Conservation (phyloP, 331 rosid species). For the Quercus tomentella region DNA sequence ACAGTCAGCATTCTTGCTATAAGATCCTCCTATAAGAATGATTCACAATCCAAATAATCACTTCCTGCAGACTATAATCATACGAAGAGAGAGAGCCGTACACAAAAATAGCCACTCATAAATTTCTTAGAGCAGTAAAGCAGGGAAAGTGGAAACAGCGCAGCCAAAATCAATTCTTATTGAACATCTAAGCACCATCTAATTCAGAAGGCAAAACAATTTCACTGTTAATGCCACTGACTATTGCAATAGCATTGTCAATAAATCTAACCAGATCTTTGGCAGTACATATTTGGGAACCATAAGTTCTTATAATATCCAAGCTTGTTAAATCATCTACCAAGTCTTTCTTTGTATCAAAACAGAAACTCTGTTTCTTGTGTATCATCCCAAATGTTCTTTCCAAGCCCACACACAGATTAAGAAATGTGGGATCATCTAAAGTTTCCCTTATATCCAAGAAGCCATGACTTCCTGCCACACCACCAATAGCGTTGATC, state of each 20-base stretch:
- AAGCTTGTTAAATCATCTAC: constrained; percentile 31
- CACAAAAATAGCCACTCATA: neutral
- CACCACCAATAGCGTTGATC: constrained; percentile 46
- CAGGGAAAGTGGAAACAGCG: neutral
- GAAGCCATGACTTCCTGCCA: constrained; percentile 43
- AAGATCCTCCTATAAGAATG: neutral
- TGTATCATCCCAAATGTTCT: constrained; percentile 42
- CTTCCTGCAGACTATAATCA: neutral
- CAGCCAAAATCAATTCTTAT: neutral
- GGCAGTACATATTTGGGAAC: constrained; percentile 40
- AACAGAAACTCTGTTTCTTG: constrained; percentile 20
- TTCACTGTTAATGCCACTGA: constrained; percentile 1
- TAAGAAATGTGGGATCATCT: constrained; percentile 46
- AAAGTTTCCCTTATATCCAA: constrained; percentile 45
- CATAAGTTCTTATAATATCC: constrained; percentile 25
- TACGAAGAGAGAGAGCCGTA: neutral
- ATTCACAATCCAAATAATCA: neutral
- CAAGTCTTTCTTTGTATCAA: constrained; percentile 21
- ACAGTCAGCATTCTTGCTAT: neutral
- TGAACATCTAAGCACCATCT: constrained; percentile 2
- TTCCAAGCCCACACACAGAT: constrained; percentile 41
- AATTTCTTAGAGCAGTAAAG: neutral
- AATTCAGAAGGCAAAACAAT: neutral
- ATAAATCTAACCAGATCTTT: constrained; percentile 59
- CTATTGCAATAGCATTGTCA: constrained; percentile 31